phyloP scores from a whole-genome alignment of 2,329 filamentous ascomycete genomes.

The Hypoxylon sp. region DNA sequence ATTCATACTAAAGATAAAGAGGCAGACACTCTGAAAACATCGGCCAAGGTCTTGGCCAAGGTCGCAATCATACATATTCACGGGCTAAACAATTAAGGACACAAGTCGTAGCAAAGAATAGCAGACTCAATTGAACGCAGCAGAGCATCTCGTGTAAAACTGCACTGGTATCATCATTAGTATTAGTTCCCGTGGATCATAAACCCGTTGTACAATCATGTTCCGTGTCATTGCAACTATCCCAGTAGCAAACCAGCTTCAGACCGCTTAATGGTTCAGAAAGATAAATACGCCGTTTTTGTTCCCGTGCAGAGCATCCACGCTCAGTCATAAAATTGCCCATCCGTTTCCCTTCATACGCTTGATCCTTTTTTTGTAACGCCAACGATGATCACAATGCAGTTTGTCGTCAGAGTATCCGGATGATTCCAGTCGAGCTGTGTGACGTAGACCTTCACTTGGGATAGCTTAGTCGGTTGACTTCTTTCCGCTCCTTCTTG shows the following conservation, averaged over 20 bases:
- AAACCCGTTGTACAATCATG: slow-evolving; percentile 22
- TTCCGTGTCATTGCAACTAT: slow-evolving; percentile 21
- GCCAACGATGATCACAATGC: slow-evolving; percentile 35
- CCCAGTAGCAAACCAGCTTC: slow-evolving; percentile 27
- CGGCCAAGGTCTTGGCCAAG: not conserved
- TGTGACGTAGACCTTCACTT: slow-evolving; percentile 30
- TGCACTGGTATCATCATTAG: slow-evolving; percentile 34
- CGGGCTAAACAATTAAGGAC: not conserved
- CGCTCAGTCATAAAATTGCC: slow-evolving; percentile 25
- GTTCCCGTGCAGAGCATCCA: slow-evolving; percentile 22
- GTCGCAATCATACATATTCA: not conserved
- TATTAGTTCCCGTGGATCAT: slow-evolving; percentile 30
- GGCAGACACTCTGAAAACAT: not conserved
- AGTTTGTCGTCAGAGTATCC: slow-evolving; percentile 32
- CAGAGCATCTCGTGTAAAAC: slow-evolving; percentile 34
- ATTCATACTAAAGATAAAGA: no score
- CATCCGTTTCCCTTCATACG: slow-evolving; percentile 25
- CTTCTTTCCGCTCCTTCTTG: slow-evolving; percentile 37
- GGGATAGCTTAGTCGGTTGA: slow-evolving; percentile 40
- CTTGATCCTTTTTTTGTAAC: slow-evolving; percentile 29
- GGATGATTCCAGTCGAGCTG: slow-evolving; percentile 19
- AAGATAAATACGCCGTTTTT: slow-evolving; percentile 30
- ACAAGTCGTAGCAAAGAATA: not conserved
- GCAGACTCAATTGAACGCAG: slow-evolving; percentile 6
- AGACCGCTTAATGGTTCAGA: slow-evolving; percentile 11